Conservation (phyloP, 2,329 filamentous ascomycete species). For the Neurospora sp. region DNA sequence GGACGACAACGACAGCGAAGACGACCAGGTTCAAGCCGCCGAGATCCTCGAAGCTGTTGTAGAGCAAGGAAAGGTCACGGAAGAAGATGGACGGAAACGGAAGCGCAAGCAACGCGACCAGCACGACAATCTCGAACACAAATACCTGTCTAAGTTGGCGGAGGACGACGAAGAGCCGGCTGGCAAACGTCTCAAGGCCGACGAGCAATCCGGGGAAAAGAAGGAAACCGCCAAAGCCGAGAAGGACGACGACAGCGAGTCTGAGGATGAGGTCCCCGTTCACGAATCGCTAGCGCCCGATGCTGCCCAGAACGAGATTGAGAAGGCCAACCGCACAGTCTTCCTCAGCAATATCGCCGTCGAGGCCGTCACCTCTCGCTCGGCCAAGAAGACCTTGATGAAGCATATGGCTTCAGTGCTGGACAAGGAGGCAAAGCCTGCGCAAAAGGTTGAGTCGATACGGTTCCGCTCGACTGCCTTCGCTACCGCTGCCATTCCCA, state of each 20-base stretch:
- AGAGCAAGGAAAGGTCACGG: slow-evolving; percentile 28
- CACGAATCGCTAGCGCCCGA: slow-evolving; percentile 47
- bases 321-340: slow-evolving; percentile 81
- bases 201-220: slow-evolving; percentile 23
- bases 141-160: slow-evolving; percentile 57
- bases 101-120: slow-evolving; percentile 51
- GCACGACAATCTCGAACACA: slow-evolving; percentile 59
- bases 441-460: slow-evolving; percentile 76
- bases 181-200: slow-evolving; percentile 43
- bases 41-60: slow-evolving; percentile 26
- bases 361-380: slow-evolving; percentile 71
- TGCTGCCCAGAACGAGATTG: slow-evolving; percentile 54
- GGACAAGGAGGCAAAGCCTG: slow-evolving; percentile 36
- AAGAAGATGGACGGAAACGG: slow-evolving; percentile 48
- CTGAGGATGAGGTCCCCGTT: slow-evolving; percentile 34
- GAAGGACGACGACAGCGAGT: slow-evolving; percentile 24
- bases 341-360: slow-evolving; percentile 89
- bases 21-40: slow-evolving; percentile 26
- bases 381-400: slow-evolving; percentile 67
- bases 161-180: slow-evolving; percentile 47
- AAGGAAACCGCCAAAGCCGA: slow-evolving; percentile 37
- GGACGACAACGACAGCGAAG: slow-evolving; percentile 26
- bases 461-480: slow-evolving; percentile 93
- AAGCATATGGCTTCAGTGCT: slow-evolving; percentile 72
- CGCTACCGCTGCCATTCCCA: slow-evolving; percentile 64